A percentile compares a stretch with the other conserved stretches of the same genome.
Conservation (phyloP, 1,139 yeast genomes). For the Diutina scorzettiae region DNA sequence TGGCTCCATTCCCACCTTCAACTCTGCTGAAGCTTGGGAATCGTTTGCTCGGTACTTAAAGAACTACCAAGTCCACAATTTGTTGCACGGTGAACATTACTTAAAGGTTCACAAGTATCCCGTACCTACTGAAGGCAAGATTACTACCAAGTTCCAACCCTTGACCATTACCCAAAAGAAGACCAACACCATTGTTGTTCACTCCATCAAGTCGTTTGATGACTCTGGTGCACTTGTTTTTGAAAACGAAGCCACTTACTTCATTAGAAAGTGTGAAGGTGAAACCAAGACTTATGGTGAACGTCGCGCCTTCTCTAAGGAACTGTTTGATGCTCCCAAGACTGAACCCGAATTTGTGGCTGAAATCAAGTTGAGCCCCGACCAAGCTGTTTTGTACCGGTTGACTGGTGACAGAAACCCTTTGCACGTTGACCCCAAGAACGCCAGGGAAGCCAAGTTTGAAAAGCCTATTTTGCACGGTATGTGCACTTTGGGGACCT, state of each 20-base stretch:
- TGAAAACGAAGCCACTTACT: constrained; percentile 76
- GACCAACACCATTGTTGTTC: constrained; percentile 72
- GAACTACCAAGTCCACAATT: constrained; percentile 78
- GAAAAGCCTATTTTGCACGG: constrained; percentile 88
- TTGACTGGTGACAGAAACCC: constrained; percentile 93
- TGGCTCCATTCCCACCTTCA: constrained; percentile 71
- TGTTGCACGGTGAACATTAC: constrained; percentile 94
- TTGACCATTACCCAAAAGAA: constrained; percentile 77
- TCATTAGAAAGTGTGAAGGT: constrained; percentile 76
- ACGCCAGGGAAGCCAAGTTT: constrained; percentile 85
- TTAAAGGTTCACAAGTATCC: constrained; percentile 71
- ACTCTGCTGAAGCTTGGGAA: constrained; percentile 38
- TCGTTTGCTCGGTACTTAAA: constrained; percentile 51
- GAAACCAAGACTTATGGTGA: constrained; percentile 38
- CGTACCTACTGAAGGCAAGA: constrained; percentile 57
- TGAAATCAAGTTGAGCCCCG: constrained; percentile 46
- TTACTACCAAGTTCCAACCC: constrained; percentile 54
- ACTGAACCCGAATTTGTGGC: constrained; percentile 54
- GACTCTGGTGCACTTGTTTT: constrained; percentile 59
- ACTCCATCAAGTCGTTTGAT: constrained; percentile 65
- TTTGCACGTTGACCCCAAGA: constrained; percentile 83
- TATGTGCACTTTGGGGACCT: constrained; percentile 74
- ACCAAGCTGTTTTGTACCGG: constrained; percentile 85
- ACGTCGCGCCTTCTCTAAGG: constrained; percentile 48
- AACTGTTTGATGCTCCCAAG: constrained; percentile 56